Conservation (phyloP, 257 asterid genomes). For the Asclepias syriaca region DNA sequence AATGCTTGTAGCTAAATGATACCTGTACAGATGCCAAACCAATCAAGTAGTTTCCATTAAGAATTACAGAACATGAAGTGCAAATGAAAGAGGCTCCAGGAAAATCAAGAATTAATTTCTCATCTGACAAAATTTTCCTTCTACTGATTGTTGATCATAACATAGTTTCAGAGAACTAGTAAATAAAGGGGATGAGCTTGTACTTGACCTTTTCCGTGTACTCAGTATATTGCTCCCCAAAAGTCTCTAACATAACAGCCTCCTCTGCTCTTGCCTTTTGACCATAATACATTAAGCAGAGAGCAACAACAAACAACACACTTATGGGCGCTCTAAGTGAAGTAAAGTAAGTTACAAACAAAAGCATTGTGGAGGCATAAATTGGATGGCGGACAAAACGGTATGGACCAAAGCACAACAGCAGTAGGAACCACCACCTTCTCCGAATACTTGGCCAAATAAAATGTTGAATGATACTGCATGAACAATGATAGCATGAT, state of each 20-base stretch:
- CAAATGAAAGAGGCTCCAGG: slow-evolving; percentile 1
- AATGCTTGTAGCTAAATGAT: background rate
- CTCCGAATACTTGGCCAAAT: slow-evolving; percentile 91
- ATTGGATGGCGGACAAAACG: slow-evolving; percentile 90
- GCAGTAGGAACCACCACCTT: slow-evolving; percentile 91
- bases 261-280: slow-evolving; percentile 80
- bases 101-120: background rate
- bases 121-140: slow-evolving; percentile 2
- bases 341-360: slow-evolving; percentile 63
- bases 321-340: slow-evolving; percentile 85
- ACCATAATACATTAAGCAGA: slow-evolving; percentile 67
- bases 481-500: slow-evolving; percentile 47
- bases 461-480: slow-evolving; percentile 78
- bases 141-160: background rate
- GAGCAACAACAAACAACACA: slow-evolving; percentile 33
- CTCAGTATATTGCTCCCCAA: slow-evolving; percentile 61
- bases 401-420: slow-evolving; percentile 93
- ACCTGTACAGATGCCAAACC: background rate
- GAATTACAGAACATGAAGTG: background rate
- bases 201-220: slow-evolving; percentile 62
- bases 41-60: background rate
- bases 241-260: slow-evolving; percentile 60
- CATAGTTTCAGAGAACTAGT: slow-evolving; percentile 36
- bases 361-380: slow-evolving; percentile 85
- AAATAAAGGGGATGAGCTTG: slow-evolving; percentile 78